phyloP scores from a whole-genome alignment of 2,329 filamentous ascomycete genomes.

The Echinosphaeria canescens region DNA sequence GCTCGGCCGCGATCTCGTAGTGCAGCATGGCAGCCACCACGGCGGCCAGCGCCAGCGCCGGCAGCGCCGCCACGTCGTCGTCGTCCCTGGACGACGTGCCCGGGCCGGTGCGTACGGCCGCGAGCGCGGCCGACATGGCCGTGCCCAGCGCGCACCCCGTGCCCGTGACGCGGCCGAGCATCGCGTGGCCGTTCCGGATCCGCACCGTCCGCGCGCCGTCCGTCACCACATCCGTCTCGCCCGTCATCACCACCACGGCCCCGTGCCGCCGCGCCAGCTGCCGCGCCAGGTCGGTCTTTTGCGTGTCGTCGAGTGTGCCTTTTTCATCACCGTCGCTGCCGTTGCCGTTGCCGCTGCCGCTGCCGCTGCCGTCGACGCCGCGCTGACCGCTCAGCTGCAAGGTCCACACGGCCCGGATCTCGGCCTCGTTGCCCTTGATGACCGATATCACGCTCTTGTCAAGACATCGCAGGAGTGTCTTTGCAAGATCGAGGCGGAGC shows the following conservation, averaged over 20 bases:
- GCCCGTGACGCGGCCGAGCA: conserved; percentile 51
- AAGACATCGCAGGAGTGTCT: conserved; percentile 59
- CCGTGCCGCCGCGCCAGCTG: conserved; percentile 45
- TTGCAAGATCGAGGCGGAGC: conserved; percentile 48
- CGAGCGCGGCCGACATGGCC: conserved; percentile 53
- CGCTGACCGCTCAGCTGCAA: conserved; percentile 33
- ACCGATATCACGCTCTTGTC: too few species aligned
- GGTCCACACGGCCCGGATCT: conserved; percentile 56
- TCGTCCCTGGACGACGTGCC: too few species aligned
- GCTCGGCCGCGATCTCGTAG: conserved; percentile 56
- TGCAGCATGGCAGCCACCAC: conserved; percentile 52
- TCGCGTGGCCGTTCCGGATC: conserved; percentile 55
- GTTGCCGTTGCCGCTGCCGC: too few species aligned
- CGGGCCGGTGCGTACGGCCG: too few species aligned
- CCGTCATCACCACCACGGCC: conserved; percentile 66
- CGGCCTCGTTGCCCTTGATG: conserved; percentile 87
- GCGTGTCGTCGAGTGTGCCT: conserved; percentile 16
- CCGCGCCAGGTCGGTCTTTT: conserved; percentile 38
- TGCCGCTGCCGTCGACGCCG: conserved; percentile 64
- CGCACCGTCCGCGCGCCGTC: conserved; percentile 48
- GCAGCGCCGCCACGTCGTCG: conserved; percentile 42
- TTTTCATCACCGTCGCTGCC: too few species aligned
- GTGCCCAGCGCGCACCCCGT: conserved; percentile 77
- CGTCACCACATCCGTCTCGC: conserved; percentile 52
- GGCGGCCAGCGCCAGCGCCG: conserved; percentile 45